Conservation (phyloP, 148 eudicot species). For the Nepenthes mirabilis region DNA sequence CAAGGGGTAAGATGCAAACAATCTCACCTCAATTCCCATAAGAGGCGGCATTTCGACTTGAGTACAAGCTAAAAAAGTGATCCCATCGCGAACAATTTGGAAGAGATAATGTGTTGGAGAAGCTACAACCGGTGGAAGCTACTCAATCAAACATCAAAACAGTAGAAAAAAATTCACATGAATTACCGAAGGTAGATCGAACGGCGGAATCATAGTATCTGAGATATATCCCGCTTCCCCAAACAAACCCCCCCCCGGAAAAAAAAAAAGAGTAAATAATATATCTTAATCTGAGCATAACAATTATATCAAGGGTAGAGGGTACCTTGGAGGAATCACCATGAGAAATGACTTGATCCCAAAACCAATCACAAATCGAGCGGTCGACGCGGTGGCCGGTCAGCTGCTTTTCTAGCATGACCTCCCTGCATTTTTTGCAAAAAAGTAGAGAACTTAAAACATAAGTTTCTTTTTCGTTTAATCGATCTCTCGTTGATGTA, state of each 20-base stretch:
- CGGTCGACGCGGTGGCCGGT: slow-evolving; percentile 79
- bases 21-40: slow-evolving; percentile 89
- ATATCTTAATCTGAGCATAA: neutral
- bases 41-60: slow-evolving; percentile 98
- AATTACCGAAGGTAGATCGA: neutral
- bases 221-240: neutral
- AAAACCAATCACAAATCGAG: slow-evolving; percentile 81
- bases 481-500: neutral
- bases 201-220: neutral
- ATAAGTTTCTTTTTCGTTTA: no score
- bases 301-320: neutral
- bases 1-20: slow-evolving; percentile 1
- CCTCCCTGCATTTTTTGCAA: slow-evolving; percentile 41
- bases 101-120: slow-evolving; percentile 95
- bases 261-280: neutral
- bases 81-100: slow-evolving; percentile 82
- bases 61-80: slow-evolving; percentile 84
- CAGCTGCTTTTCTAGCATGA: slow-evolving; percentile 79
- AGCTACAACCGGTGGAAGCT: slow-evolving; percentile 77
- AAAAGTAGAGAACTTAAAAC: neutral
- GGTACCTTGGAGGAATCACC: slow-evolving; percentile 75
- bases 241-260: no score
- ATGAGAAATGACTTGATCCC: slow-evolving; percentile 63
- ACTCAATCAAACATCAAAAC: slow-evolving; percentile 1
- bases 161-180: neutral